Base-by-base conservation (phyloP, 2,329 filamentous ascomycete genomes). In the Arthroderma uncinatum region DNA sequence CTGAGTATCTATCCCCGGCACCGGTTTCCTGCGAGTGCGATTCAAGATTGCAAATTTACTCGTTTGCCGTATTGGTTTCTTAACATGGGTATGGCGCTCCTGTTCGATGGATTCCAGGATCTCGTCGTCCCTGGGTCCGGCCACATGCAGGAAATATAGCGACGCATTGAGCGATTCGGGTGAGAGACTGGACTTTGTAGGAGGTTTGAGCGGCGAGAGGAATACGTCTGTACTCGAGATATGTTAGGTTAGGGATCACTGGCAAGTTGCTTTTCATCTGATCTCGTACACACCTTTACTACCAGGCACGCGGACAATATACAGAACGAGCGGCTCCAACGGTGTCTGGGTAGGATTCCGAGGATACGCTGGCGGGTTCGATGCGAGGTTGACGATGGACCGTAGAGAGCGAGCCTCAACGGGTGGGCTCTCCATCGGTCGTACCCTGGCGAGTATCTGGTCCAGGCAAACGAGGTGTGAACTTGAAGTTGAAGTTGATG, bases 291-390 rank as follows among this genome's bases (percentile, higher is more conserved):
- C 21, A 59, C 89, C 89, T 84, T 84, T 83, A 61, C 87, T 95
- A 21, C 92, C 92, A 0, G 93, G 93, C 0, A 98, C 92, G 63
- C 92, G 79, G 36, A 92, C 89, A 63, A 98, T 94, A 73, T 98
- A 98, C 40, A 98, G 80, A 1, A 85, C 83, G 54, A 97, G 72
- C 2, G 89, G 83, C 53, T 89, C 82, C 61, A 85, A 81, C 61
- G 77, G 81, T 64, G 80, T 75, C 63, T 86, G 83, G 2, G 83
- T 82, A 4, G 88, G 86, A 67, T 88, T 88, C 65, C 86, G 81
- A 53, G 89, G 89, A 70, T 95, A 93, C 64, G 84, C 81, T 50
- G 93, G 92, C 42, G 92, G 93, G 66, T 95, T 89, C 54, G 86
- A 81, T 61, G 93, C 92, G 61, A 96, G 81, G 42, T 81, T 76